Evolutionary conservation across 768 basidiomycete species (phyloP), one percentile per base, ranked within the genome.

Genomic region (Lanmaoa rubissima): DNA sequence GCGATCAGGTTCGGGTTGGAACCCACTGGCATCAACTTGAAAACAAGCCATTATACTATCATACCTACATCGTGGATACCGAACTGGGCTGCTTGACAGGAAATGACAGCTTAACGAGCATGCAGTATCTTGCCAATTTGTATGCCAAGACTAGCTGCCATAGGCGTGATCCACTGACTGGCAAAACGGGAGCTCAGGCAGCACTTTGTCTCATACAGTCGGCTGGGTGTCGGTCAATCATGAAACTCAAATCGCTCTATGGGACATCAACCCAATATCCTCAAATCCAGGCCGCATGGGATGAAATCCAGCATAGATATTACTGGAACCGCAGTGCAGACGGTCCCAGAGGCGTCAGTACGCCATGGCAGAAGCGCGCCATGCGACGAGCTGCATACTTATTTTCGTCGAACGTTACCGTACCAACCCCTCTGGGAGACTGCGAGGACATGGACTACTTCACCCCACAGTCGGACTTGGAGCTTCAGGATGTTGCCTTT

Each of bases 131-230:
- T 46, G 67, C 72, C 3, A 74, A 76, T 44, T 65, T 82, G 8
- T 81, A 82, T 52, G 74, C 74, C 7, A 47, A 75, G 17, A 79
- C 74, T 0, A 74, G 74, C 32, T 69, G 70, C 40, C 68, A 66
- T 28, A 62, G 75, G 3, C 68, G 72, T 1, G 80, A 82, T 60
- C 77, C 78, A 0, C 64, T 82, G 39, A 77, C 75, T 0, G 57
- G 58, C 2, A 72, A 73, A 16, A 78, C 75, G 0, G 80, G 80
- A 11, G 69, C 71, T 4, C 71, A 76, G 47, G 71, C 78, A 54
- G 78, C 78, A 1, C 62, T 79, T 21, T 54, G 58, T 41, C 68
- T 73, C 79, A 10, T 44, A 16, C 43, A 26, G 9, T 44, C 43
- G 8, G 43, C 24, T 16, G 7, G 14, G 41, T 73, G 65, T 36